These are phyloP conservation scores for Aspergillus persii DNA, from an alignment of 2,329 filamentous ascomycete genomes.

Conservation along the genomic window DNA sequence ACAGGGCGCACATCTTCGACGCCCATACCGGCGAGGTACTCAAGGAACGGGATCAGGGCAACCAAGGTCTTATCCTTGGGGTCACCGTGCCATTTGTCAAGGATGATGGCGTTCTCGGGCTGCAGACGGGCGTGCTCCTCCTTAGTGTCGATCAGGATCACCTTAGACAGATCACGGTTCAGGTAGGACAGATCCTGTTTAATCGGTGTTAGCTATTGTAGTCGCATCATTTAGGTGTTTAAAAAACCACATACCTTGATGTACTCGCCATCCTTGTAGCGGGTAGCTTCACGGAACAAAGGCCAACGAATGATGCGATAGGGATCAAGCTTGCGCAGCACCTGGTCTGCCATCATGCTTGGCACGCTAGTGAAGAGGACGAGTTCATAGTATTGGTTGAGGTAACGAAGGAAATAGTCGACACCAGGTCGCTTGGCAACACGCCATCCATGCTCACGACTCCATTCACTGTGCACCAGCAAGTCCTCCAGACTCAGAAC, in stretches of 20 bases:
- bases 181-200: constrained; percentile 89
- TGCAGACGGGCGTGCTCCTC: constrained; percentile 78
- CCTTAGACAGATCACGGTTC: constrained; percentile 92
- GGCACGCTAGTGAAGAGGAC: constrained; percentile 93
- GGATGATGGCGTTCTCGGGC: constrained; percentile 92
- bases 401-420: constrained; percentile 95
- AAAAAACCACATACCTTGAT: constrained; percentile 69
- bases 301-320: constrained; percentile 95
- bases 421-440: constrained; percentile 91
- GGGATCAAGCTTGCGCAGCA: constrained; percentile 90
- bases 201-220: background rate
- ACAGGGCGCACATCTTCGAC: constrained; percentile 83
- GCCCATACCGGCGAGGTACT: constrained; percentile 94
- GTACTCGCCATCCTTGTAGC: constrained; percentile 93
- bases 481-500: constrained; percentile 92
- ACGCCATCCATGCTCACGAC: constrained; percentile 89
- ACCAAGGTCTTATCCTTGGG: constrained; percentile 82
- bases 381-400: constrained; percentile 96
- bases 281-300: constrained; percentile 92
- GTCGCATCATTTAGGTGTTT: background rate
- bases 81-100: constrained; percentile 87
- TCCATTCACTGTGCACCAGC: constrained; percentile 92
- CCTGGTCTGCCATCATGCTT: constrained; percentile 76
- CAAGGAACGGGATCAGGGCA: constrained; percentile 88
- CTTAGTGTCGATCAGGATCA: constrained; percentile 90